Evolutionary conservation across 176 grass and related monocot species (phyloP).

Genomic region (Aegilops bicornis): DNA sequence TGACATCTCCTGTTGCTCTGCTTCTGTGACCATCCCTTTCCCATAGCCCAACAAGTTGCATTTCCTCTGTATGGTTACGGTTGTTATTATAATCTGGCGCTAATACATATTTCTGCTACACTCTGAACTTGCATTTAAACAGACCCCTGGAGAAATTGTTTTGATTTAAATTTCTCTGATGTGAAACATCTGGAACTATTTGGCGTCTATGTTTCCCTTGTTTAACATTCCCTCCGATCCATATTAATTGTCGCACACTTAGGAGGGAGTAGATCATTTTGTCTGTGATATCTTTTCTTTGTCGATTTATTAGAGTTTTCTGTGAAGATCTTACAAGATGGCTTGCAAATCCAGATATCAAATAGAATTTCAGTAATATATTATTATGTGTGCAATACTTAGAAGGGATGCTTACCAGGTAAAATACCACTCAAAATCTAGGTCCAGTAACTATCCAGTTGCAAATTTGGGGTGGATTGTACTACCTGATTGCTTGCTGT

Average conservation of each 20-base stretch:
- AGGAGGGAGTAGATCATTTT: not conserved
- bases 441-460: slow-evolving; percentile 64
- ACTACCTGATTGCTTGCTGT: slow-evolving; percentile 73
- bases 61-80: not conserved
- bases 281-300: not conserved
- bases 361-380: not conserved
- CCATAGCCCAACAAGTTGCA: not conserved
- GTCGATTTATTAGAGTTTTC: not conserved
- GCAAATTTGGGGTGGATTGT: slow-evolving; percentile 20
- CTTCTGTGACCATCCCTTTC: not conserved
- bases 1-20: not conserved
- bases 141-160: not conserved
- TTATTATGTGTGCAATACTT: not conserved
- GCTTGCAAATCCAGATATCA: not conserved
- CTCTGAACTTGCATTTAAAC: not conserved
- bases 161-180: not conserved
- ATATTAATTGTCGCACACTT: too few species aligned
- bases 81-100: not conserved
- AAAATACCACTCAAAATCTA: slow-evolving; percentile 76
- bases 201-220: not conserved
- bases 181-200: not conserved
- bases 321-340: not conserved
- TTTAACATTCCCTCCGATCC: too few species aligned
- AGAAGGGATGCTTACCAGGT: slow-evolving; percentile 45
- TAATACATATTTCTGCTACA: too few species aligned